Evolutionary conservation across 345 rosid species (phyloP).

Genomic region (Hypericum androsaemum): DNA sequence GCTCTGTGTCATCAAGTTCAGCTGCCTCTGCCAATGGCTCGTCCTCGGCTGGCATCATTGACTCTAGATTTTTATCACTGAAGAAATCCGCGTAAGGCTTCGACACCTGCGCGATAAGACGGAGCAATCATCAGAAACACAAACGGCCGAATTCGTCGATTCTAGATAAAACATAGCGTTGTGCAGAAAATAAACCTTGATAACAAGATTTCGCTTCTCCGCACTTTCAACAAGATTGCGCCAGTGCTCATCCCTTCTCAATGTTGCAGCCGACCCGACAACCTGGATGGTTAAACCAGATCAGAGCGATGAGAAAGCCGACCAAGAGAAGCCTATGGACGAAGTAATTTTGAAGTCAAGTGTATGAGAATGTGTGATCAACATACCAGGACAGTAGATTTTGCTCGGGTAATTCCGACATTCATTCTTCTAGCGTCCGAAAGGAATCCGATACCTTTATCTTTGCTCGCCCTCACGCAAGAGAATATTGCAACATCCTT

Average conservation of each 20-base stretch:
- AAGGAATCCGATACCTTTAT: slow-evolving; percentile 68
- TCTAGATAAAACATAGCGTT: not conserved
- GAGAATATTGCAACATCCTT: slow-evolving; percentile 91
- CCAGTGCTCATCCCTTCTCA: slow-evolving; percentile 73
- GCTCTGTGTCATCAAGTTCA: slow-evolving; percentile 12
- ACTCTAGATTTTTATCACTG: slow-evolving; percentile 46
- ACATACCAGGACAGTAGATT: slow-evolving; percentile 76
- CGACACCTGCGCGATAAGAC: slow-evolving; percentile 39
- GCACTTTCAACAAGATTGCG: slow-evolving; percentile 70
- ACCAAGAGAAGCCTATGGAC: not conserved
- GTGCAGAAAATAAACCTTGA: slow-evolving; percentile 37
- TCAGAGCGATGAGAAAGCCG: too few relatives aligned
- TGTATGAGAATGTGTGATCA: not conserved
- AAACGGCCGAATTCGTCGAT: not conserved
- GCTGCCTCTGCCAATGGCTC: slow-evolving; percentile 13
- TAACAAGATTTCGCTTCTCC: slow-evolving; percentile 41
- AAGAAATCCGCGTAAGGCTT: slow-evolving; percentile 64
- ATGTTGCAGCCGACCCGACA: slow-evolving; percentile 74
- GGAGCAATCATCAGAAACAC: not conserved
- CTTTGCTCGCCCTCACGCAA: slow-evolving; percentile 74
- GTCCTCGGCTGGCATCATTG: slow-evolving; percentile 23
- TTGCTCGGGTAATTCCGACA: slow-evolving; percentile 89
- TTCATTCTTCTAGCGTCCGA: slow-evolving; percentile 88
- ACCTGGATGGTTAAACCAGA: slow-evolving; percentile 38
- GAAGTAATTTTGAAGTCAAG: not conserved